phyloP scores from a whole-genome alignment of 1,284 basidiomycete species.

The Rhodotorula sp. region DNA sequence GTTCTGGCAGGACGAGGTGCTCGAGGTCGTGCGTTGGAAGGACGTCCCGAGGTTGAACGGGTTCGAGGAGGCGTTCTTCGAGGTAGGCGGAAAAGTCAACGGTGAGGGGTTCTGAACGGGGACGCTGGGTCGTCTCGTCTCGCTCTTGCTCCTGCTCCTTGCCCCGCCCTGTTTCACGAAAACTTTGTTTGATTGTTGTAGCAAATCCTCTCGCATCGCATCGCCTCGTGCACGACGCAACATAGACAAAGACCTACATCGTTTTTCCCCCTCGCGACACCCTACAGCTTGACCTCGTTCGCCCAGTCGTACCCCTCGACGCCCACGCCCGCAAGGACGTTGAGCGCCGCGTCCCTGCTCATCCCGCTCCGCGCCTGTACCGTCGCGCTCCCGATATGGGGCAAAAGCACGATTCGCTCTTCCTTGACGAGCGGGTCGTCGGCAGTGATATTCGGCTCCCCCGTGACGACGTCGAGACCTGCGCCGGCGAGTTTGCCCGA shows the following conservation, averaged over 20 bases:
- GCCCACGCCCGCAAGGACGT: constrained; percentile 43
- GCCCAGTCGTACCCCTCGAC: constrained; percentile 40
- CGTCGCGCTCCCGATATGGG: constrained; percentile 88
- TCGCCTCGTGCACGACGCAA: no score
- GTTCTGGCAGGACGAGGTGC: constrained; percentile 6
- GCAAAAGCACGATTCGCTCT: constrained; percentile 64
- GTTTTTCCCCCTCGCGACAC: not conserved
- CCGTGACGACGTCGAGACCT: constrained; percentile 89
- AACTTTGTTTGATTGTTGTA: no score
- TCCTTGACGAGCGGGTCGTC: constrained; percentile 79
- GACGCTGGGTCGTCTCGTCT: no score
- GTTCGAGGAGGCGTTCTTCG: constrained; percentile 33
- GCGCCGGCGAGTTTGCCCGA: constrained; percentile 83
- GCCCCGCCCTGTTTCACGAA: no score
- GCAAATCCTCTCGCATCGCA: no score
- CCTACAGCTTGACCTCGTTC: constrained; percentile 29
- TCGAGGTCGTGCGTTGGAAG: constrained; percentile 22
- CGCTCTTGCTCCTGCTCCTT: no score
- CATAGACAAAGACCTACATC: not conserved
- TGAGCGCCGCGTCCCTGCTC: constrained; percentile 39
- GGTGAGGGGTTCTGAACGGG: constrained; percentile 5
- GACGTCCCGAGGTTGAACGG: constrained; percentile 23
- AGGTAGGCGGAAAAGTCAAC: constrained; percentile 21
- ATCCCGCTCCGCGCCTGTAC: constrained; percentile 68
- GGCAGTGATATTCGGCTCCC: constrained; percentile 72